These are phyloP conservation scores for Aureobasidium sp. DNA, from an alignment of 2,329 filamentous ascomycete species.

Conservation along the genomic window DNA sequence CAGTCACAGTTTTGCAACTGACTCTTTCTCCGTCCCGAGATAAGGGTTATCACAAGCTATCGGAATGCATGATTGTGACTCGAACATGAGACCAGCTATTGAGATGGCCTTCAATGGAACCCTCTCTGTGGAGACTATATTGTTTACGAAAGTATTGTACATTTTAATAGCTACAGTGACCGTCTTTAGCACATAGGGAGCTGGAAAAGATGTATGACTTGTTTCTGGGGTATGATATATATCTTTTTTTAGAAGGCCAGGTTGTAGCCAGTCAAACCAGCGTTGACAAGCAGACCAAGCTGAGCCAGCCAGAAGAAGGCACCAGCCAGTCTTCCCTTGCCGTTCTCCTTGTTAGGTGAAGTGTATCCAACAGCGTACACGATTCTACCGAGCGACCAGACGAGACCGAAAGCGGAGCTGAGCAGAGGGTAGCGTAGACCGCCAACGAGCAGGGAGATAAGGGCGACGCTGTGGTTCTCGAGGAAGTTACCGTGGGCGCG, in stretches of 20 bases:
- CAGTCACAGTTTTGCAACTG: too few relatives aligned
- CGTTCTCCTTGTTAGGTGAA: slow-evolving; percentile 27
- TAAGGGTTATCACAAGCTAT: too few relatives aligned
- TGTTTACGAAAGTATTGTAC: too few relatives aligned
- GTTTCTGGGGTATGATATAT: neutral
- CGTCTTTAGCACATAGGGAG: too few relatives aligned
- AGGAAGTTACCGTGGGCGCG: slow-evolving; percentile 47
- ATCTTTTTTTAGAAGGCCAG: slow-evolving; percentile 14
- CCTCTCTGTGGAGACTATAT: too few relatives aligned
- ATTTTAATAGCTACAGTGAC: too few relatives aligned
- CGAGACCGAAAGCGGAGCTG: slow-evolving; percentile 35
- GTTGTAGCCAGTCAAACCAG: slow-evolving; percentile 22
- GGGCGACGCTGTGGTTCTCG: slow-evolving; percentile 47
- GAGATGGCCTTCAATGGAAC: too few relatives aligned
- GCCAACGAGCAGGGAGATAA: slow-evolving; percentile 43
- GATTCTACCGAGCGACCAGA: slow-evolving; percentile 43
- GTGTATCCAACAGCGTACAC: slow-evolving; percentile 42
- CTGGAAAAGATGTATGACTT: neutral
- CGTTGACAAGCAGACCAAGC: slow-evolving; percentile 23
- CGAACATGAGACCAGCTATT: too few relatives aligned
- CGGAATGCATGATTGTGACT: too few relatives aligned
- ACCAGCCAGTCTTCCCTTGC: slow-evolving; percentile 36
- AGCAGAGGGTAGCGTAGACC: slow-evolving; percentile 46
- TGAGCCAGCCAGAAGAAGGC: slow-evolving; percentile 23
- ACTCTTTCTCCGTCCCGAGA: too few relatives aligned